These are phyloP conservation scores for Paramecium tetraurelia DNA, from an alignment of 73 alveolate species.

Conservation along the genomic window DNA sequence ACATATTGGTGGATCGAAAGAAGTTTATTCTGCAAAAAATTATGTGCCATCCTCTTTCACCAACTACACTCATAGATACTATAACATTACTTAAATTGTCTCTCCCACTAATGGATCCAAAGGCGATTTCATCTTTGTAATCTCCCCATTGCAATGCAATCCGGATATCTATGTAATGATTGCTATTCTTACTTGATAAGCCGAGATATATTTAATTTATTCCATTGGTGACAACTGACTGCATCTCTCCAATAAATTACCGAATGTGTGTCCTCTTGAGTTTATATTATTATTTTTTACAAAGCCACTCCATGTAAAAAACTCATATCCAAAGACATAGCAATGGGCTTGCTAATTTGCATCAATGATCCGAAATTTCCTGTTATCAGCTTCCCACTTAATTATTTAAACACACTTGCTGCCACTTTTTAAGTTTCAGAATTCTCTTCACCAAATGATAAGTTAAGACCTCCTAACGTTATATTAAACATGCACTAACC, in stretches of 20 bases:
- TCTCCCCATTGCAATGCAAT: neutral
- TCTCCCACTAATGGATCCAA: conserved; percentile 31
- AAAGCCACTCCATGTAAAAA: neutral
- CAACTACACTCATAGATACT: neutral
- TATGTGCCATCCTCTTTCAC: neutral
- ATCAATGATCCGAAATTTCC: neutral
- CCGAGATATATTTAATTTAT: neutral
- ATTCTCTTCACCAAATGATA: neutral
- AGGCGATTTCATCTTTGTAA: conserved; percentile 3
- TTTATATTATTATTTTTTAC: neutral
- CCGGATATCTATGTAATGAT: neutral
- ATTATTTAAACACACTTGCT: neutral
- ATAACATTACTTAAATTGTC: neutral
- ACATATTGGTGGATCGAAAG: conserved; percentile 35
- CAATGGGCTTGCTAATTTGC: neutral
- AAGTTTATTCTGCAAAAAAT: neutral
- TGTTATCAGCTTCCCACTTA: neutral
- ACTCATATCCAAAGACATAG: neutral
- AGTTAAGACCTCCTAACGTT: neutral
- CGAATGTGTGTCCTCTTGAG: neutral
- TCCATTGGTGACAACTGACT: neutral
- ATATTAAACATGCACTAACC: neutral
- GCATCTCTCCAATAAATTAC: neutral
- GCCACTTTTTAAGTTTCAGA: neutral
- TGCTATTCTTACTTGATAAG: neutral